Evolutionary conservation across 1,284 basidiomycete species (phyloP), one percentile per base, ranked within the genome.

Genomic region (Cryptococcus jaspeensis): DNA sequence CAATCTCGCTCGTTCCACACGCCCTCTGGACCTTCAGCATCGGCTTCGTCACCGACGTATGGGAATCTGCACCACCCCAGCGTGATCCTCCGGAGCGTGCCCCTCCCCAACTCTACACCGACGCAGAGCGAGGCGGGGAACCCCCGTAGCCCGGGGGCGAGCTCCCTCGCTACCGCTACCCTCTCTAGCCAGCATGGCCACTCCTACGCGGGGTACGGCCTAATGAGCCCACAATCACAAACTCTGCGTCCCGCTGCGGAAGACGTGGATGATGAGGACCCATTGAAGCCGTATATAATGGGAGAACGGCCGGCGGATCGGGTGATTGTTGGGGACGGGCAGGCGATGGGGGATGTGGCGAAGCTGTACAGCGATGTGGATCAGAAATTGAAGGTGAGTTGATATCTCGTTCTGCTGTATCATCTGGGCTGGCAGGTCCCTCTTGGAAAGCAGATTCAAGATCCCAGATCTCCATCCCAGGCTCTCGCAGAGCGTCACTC

Each of bases 301-400:
- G 72, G 68, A 9, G 69, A 74, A 20, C 55, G 73, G 53, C 65
- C 68, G n/a, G 40, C 32, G 22, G 67, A 69, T 58, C 45, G 62
- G 50, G 64, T 62, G 5, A 57, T 74, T 45, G 64, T 73, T 2
- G 74, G 74, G n/a, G 73, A 74, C 51, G 74, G 74, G 16, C 74
- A 75, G 46, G 60, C 79, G 46, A 76, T 73, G 12, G 70, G 72
- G 15, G 59, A 61, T 22, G 53, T 78, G 18, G 63, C 74, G 9
- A 79, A 81, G n/a, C 60, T 77, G 20, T 74, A 80, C 5, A 36
- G 68, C 46, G 80, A 80, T 63, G 70, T 75, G 6, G 80, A 81
- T 61, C 55, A 62, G n/a, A 71, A 69, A 58, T 59, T 81, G 8
- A 79, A 78, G 66, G 78, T 79, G 53, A 53, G 65, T 52, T 38